phyloP scores from a whole-genome alignment of 306 rosid genomes.

The Prunus mira region DNA sequence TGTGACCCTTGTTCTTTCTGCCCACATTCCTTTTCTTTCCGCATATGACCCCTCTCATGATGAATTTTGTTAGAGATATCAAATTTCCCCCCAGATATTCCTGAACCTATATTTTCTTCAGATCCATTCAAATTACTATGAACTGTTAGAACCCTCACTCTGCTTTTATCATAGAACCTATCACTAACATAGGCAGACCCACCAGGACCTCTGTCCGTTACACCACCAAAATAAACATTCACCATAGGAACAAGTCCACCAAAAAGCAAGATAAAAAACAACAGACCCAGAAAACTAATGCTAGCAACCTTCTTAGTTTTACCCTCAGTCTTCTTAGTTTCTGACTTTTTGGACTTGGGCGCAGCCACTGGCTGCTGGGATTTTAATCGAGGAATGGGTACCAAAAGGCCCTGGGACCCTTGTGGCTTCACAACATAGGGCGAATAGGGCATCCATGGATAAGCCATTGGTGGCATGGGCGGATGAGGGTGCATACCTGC shows the following conservation, averaged over 20 bases:
- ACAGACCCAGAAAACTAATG: slow-evolving; percentile 81
- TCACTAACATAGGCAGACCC: slow-evolving; percentile 44
- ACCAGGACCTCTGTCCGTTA: slow-evolving; percentile 41
- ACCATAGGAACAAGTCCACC: slow-evolving; percentile 75
- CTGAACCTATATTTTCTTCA: slow-evolving; percentile 33
- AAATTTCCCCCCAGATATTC: slow-evolving; percentile 42
- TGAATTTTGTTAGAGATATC: slow-evolving; percentile 29
- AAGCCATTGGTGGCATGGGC: slow-evolving; percentile 61
- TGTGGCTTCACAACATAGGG: slow-evolving; percentile 75
- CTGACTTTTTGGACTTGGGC: slow-evolving; percentile 48
- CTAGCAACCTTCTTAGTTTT: slow-evolving; percentile 95
- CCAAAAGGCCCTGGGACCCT: slow-evolving; percentile 86
- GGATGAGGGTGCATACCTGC: slow-evolving; percentile 79
- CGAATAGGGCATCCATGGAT: slow-evolving; percentile 77
- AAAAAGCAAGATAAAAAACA: slow-evolving; percentile 72
- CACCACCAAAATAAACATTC: slow-evolving; percentile 55
- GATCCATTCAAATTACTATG: slow-evolving; percentile 46
- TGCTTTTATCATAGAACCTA: slow-evolving; percentile 41
- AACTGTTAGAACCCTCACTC: slow-evolving; percentile 56
- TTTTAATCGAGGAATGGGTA: slow-evolving; percentile 89
- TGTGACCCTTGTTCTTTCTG: slow-evolving; percentile 24
- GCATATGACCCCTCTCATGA: slow-evolving; percentile 36
- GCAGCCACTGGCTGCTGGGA: slow-evolving; percentile 53
- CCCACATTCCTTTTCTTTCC: slow-evolving; percentile 9
- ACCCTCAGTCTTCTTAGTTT: slow-evolving; percentile 59